A percentile compares a stretch with the other conserved stretches of the same genome.
These are phyloP conservation scores for Terana coerulea DNA, from an alignment of 768 basidiomycete genomes.

Conservation along the genomic window DNA sequence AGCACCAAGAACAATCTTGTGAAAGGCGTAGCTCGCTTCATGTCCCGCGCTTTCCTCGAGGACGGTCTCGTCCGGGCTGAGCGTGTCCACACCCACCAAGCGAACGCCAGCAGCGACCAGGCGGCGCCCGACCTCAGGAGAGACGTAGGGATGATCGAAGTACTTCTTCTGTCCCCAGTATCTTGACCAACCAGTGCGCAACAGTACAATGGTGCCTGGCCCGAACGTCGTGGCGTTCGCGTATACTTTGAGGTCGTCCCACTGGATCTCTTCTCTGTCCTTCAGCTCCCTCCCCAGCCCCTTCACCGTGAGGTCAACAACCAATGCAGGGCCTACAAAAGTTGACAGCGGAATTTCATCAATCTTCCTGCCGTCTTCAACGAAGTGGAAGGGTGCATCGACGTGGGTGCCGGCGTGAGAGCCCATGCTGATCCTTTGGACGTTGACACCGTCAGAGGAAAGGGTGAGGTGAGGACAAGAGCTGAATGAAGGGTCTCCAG, in stretches of 20 bases:
- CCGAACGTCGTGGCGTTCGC: constrained; percentile 20
- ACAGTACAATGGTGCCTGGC: constrained; percentile 42
- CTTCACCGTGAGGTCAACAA: constrained; percentile 44
- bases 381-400: constrained; percentile 74
- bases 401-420: constrained; percentile 78
- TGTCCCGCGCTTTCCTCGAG: constrained; percentile 11
- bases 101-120: constrained; percentile 49
- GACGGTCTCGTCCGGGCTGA: constrained; percentile 54
- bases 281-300: constrained; percentile 2
- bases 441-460: constrained; percentile 43
- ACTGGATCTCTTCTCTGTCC: constrained; percentile 13
- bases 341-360: constrained; percentile 51
- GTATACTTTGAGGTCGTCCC: constrained; percentile 21
- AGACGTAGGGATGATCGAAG: constrained; percentile 61
- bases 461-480: constrained; percentile 39
- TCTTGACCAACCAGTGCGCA: constrained; percentile 61
- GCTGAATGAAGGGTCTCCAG: constrained; percentile 50
- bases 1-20: constrained; percentile 53
- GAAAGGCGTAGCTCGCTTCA: constrained; percentile 33
- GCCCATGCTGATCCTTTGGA: constrained; percentile 49
- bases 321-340: constrained; percentile 45
- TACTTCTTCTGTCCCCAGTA: constrained; percentile 49
- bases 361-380: constrained; percentile 49
- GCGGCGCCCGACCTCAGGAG: constrained; percentile 44
- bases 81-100: constrained; percentile 58